Evolutionary conservation across 2,329 filamentous ascomycete species (phyloP).

Genomic region (Monosporascus sp.): DNA sequence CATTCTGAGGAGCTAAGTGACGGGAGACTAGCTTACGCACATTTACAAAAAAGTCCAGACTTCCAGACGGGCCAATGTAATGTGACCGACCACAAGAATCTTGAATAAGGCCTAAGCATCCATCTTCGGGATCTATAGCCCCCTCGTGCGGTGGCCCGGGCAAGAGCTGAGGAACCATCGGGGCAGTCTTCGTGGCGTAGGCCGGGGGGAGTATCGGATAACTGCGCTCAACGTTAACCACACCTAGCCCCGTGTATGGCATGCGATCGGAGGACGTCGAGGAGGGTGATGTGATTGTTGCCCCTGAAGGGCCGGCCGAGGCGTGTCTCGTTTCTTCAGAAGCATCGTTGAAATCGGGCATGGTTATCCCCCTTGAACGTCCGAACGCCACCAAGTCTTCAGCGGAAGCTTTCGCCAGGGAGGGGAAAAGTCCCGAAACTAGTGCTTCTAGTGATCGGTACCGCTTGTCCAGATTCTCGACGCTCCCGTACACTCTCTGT

Average conservation of each 20-base stretch:
- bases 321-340: not conserved
- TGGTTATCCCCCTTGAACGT: slow-evolving; percentile 28
- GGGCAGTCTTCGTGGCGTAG: slow-evolving; percentile 6
- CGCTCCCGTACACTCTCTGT: slow-evolving; percentile 39
- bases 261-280: not conserved
- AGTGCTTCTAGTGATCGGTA: slow-evolving; percentile 37
- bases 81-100: slow-evolving; percentile 17
- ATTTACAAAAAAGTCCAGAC: slow-evolving; percentile 13
- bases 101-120: slow-evolving; percentile 11
- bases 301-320: not conserved
- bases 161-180: not conserved
- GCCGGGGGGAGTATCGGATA: slow-evolving; percentile 12
- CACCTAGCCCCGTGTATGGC: slow-evolving; percentile 2
- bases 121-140: not conserved
- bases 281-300: not conserved
- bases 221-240: slow-evolving; percentile 4
- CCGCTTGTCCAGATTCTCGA: slow-evolving; percentile 37
- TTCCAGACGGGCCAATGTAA: slow-evolving; percentile 19
- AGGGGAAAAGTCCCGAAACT: slow-evolving; percentile 35
- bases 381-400: slow-evolving; percentile 35
- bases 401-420: slow-evolving; percentile 30
- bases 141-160: slow-evolving; percentile 1
- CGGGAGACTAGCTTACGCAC: slow-evolving; percentile 15
- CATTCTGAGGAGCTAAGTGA: not conserved
- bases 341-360: slow-evolving; percentile 26